Conservation (phyloP, 1,284 basidiomycete genomes). For the Schizophyllum amplum region DNA sequence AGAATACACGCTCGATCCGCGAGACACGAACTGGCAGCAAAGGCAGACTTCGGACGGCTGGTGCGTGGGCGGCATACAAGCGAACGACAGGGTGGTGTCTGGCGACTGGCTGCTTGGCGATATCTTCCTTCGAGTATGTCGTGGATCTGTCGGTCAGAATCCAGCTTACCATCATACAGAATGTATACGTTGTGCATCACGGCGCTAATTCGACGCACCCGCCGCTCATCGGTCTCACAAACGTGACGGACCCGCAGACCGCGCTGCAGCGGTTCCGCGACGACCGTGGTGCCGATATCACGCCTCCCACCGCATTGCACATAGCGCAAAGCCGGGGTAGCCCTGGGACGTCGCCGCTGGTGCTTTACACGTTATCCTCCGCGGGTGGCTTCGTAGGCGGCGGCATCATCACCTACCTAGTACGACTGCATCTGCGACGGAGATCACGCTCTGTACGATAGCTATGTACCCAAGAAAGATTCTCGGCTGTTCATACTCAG, state of each 20-base stretch:
- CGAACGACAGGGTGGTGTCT: conserved; percentile 47
- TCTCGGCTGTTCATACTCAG: too few relatives aligned
- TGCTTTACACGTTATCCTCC: neutral
- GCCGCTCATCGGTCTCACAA: conserved; percentile 40
- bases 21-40: conserved; percentile 44
- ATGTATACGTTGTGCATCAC: conserved; percentile 45
- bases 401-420: neutral
- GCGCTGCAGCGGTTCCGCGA: conserved; percentile 33
- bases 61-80: conserved; percentile 53
- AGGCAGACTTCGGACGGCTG: conserved; percentile 32
- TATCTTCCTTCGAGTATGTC: conserved; percentile 35
- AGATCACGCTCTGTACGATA: too few relatives aligned
- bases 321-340: neutral
- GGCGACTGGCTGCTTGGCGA: conserved; percentile 58
- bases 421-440: neutral
- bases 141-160: conserved; percentile 22
- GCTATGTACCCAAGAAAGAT: too few relatives aligned
- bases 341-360: neutral
- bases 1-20: conserved; percentile 42
- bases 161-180: conserved; percentile 19
- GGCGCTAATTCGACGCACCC: conserved; percentile 21
- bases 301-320: neutral
- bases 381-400: neutral
- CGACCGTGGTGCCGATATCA: conserved; percentile 34
- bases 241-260: conserved; percentile 32